Evolutionary conservation across 192 early-diverging fungal species (phyloP).

Genomic region (Mortierella claussenii): DNA sequence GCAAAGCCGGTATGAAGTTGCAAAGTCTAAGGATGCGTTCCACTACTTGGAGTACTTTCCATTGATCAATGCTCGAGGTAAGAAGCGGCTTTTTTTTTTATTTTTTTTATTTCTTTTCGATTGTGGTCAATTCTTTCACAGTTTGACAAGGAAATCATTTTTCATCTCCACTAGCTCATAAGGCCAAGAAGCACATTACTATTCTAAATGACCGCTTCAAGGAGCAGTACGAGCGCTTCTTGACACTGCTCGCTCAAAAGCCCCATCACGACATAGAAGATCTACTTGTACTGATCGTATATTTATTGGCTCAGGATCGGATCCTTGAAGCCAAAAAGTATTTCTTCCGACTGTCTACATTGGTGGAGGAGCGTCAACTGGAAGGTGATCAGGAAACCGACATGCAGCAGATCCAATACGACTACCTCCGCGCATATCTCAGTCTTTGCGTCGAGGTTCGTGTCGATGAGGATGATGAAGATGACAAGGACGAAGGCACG

Average conservation of each 20-base stretch:
- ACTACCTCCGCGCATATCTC: constrained; percentile 60
- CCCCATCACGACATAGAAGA: constrained; percentile 30
- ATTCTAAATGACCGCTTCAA: constrained; percentile 57
- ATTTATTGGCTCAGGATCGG: constrained; percentile 59
- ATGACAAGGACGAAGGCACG: not conserved
- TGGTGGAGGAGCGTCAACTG: constrained; percentile 16
- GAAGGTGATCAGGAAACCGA: not conserved
- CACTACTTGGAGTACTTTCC: constrained; percentile 55
- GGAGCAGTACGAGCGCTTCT: constrained; percentile 48
- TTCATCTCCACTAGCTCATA: constrained; percentile 32
- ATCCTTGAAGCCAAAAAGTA: constrained; percentile 52
- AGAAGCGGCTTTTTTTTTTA: not conserved
- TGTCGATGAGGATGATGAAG: constrained; percentile 1
- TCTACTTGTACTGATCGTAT: constrained; percentile 48
- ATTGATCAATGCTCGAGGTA: constrained; percentile 62
- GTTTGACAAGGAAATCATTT: too few species aligned
- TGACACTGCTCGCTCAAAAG: constrained; percentile 46
- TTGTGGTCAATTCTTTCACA: too few species aligned
- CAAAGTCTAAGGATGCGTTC: constrained; percentile 1
- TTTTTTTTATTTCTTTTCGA: constrained; percentile 3
- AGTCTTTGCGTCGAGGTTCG: constrained; percentile 51
- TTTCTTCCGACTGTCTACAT: constrained; percentile 9
- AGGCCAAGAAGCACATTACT: constrained; percentile 18
- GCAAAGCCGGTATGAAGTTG: not conserved
- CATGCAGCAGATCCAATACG: constrained; percentile 52